A percentile compares a stretch with the other conserved stretches of the same genome.
These are phyloP conservation scores for Saccharomycopsis javanensis DNA, from an alignment of 805 yeast species.

Conservation along the genomic window DNA sequence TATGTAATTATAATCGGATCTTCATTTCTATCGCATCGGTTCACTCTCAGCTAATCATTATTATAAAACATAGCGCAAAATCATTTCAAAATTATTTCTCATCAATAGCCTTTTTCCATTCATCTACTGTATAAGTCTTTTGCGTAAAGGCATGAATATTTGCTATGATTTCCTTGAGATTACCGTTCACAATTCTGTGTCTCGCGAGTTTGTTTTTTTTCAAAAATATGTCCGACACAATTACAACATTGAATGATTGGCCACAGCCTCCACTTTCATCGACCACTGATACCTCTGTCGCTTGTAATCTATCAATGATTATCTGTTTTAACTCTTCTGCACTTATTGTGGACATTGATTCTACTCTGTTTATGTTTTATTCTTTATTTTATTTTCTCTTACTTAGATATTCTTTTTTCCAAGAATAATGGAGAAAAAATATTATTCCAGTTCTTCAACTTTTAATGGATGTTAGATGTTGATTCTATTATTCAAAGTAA, in stretches of 20 bases:
- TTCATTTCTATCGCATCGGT: too few species aligned
- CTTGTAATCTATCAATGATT: slow-evolving; percentile 16
- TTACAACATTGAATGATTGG: slow-evolving; percentile 89
- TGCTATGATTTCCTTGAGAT: slow-evolving; percentile 76
- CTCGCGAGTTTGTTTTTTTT: slow-evolving; percentile 82
- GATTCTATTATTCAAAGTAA: too few species aligned
- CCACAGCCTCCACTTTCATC: slow-evolving; percentile 86
- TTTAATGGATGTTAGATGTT: too few species aligned
- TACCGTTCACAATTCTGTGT: slow-evolving; percentile 74
- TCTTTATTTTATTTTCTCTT: not conserved
- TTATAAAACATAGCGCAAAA: too few species aligned
- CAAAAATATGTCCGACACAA: slow-evolving; percentile 59
- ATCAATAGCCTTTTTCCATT: slow-evolving; percentile 45
- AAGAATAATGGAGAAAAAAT: too few species aligned
- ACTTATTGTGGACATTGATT: not conserved
- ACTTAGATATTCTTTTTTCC: too few species aligned
- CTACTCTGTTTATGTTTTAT: not conserved
- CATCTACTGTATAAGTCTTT: slow-evolving; percentile 79
- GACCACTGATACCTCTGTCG: slow-evolving; percentile 26
- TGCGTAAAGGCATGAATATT: slow-evolving; percentile 93
- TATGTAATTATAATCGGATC: too few species aligned
- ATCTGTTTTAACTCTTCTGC: slow-evolving; percentile 12
- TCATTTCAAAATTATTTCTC: not conserved
- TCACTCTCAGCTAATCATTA: too few species aligned
- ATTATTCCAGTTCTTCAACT: not conserved